Evolutionary conservation across 768 basidiomycete genomes (phyloP).

Genomic region (Boletus pseudopeckii): DNA sequence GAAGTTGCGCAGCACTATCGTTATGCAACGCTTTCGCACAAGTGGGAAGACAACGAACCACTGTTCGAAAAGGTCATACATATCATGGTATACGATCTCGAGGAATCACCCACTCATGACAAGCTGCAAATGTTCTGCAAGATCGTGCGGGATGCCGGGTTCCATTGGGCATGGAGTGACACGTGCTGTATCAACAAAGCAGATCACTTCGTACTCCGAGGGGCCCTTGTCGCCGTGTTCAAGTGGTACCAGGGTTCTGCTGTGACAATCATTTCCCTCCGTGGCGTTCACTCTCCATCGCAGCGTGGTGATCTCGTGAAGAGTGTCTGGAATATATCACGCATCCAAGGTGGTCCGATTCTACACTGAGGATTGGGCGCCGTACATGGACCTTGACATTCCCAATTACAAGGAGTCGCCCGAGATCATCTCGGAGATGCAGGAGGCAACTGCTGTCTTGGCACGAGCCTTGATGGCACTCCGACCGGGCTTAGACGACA

Average conservation of each 20-base stretch:
- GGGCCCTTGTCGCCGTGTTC: background rate
- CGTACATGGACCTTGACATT: conserved; percentile 2
- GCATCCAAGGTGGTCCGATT: conserved; percentile 9
- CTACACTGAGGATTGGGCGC: conserved; percentile 1
- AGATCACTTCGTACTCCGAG: background rate
- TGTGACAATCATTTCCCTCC: background rate
- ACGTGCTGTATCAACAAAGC: background rate
- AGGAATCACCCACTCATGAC: background rate
- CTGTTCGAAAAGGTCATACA: too few relatives aligned
- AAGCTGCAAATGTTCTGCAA: conserved; percentile 9
- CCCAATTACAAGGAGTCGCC: conserved; percentile 7
- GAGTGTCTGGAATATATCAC: conserved; percentile 10
- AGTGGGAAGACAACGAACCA: too few relatives aligned
- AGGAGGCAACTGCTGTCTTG: background rate
- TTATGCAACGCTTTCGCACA: too few relatives aligned
- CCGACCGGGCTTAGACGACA: background rate
- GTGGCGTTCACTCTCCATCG: background rate
- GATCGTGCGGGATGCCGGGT: background rate
- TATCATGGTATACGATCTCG: too few relatives aligned
- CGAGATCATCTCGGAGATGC: conserved; percentile 7
- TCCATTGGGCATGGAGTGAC: conserved; percentile 9
- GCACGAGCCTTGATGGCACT: background rate
- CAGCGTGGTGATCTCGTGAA: background rate
- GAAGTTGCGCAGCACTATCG: too few relatives aligned
- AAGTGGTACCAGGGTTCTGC: background rate